A percentile compares a stretch with the other conserved stretches of the same genome.
Conservation (phyloP, 371 early-diverging fungal species). For the Dichotomocladium elegans region DNA sequence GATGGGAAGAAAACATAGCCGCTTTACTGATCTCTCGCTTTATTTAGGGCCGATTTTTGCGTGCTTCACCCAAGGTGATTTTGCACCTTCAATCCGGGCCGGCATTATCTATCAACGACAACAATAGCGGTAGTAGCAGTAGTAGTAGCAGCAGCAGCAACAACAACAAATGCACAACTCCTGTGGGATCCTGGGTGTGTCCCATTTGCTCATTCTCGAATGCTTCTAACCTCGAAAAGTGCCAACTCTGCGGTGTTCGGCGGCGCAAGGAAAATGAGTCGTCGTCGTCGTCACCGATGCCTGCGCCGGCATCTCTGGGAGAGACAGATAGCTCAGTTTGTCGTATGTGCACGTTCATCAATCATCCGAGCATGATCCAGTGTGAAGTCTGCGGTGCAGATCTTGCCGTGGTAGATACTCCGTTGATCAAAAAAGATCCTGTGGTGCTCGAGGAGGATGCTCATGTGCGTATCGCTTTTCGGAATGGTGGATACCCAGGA, state of each 20-base stretch:
- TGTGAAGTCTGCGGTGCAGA: slow-evolving; percentile 80
- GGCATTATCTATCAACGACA: neutral
- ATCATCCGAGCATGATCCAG: slow-evolving; percentile 71
- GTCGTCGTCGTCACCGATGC: no score
- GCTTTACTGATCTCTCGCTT: no score
- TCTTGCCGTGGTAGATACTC: slow-evolving; percentile 20
- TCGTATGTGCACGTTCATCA: slow-evolving; percentile 78
- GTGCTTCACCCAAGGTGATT: slow-evolving; percentile 65
- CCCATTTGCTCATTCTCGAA: slow-evolving; percentile 71
- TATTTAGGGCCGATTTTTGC: slow-evolving; percentile 56
- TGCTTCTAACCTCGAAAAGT: slow-evolving; percentile 42
- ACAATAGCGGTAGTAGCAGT: slow-evolving; percentile 5
- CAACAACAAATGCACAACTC: neutral
- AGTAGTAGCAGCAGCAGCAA: slow-evolving; percentile 6
- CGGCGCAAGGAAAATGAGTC: slow-evolving; percentile 3
- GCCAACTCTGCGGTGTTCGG: slow-evolving; percentile 73
- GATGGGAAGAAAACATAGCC: no score
- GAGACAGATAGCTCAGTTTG: slow-evolving; percentile 43
- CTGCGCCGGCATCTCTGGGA: slow-evolving; percentile 1
- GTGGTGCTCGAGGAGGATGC: slow-evolving; percentile 2
- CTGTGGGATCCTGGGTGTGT: slow-evolving; percentile 63
- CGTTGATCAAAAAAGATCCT: no score
- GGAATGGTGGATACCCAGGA: slow-evolving; percentile 62
- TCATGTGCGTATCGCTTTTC: slow-evolving; percentile 71
- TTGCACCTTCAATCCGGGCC: slow-evolving; percentile 29